Percentiles rank a stretch among this genome's conserved stretches.
Conservation (phyloP, 352 stramenopile genomes). For the Globisporangium cederbergense region DNA sequence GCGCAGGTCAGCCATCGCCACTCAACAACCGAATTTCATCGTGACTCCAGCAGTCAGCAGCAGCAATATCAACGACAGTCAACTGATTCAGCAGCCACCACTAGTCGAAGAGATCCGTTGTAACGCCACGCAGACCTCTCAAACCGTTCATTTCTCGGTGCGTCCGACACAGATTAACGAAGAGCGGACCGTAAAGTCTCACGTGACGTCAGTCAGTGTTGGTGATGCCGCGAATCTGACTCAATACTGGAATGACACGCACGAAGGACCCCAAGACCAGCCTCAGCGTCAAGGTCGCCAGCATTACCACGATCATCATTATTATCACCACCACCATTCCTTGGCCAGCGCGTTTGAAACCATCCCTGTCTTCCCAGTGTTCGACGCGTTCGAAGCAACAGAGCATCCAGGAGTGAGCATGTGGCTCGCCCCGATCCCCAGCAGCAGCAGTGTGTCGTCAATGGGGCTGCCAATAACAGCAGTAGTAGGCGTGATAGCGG, state of each 20-base stretch:
- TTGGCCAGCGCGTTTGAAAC: not conserved
- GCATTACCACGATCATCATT: not conserved
- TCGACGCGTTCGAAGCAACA: not conserved
- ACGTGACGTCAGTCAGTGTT: not conserved
- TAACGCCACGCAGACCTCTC: not conserved
- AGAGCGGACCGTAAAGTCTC: not conserved
- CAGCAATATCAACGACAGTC: not conserved
- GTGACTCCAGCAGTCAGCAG: not conserved
- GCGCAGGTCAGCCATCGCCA: not conserved
- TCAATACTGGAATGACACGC: slow-evolving; percentile 1
- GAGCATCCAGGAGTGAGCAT: not conserved
- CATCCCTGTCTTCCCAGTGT: not conserved
- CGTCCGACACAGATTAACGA: not conserved
- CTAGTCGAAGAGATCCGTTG: not conserved
- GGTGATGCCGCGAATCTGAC: not conserved
- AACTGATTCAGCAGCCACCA: not conserved
- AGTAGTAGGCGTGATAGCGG: too few relatives aligned
- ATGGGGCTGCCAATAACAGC: not conserved
- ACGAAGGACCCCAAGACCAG: not conserved
- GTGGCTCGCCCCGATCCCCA: not conserved
- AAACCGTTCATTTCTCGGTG: not conserved
- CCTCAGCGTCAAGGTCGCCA: not conserved
- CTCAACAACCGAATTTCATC: not conserved
- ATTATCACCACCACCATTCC: not conserved
- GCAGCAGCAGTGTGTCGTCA: not conserved